These are phyloP conservation scores for Kazachstania africana DNA, from an alignment of 805 yeast genomes.

Conservation along the genomic window DNA sequence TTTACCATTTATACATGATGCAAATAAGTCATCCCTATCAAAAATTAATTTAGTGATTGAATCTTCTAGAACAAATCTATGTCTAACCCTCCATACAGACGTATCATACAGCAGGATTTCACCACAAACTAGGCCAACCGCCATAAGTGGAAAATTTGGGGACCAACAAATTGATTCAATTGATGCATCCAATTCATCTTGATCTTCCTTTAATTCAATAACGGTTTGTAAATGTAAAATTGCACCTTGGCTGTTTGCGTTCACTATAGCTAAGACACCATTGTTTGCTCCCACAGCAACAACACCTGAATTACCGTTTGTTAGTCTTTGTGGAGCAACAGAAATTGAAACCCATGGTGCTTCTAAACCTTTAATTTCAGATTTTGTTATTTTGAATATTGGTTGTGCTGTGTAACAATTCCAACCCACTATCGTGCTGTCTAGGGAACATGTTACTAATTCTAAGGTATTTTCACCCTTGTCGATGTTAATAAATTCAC, in stretches of 20 bases:
- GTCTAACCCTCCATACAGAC: slow-evolving; percentile 77
- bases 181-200: slow-evolving; percentile 53
- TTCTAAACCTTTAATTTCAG: slow-evolving; percentile 57
- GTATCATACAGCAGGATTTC: slow-evolving; percentile 74
- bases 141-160: slow-evolving; percentile 49
- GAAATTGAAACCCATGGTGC: slow-evolving; percentile 85
- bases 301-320: slow-evolving; percentile 39
- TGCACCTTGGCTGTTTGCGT: slow-evolving; percentile 54
- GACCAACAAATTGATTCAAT: slow-evolving; percentile 82
- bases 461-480: slow-evolving; percentile 46
- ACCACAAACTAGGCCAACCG: slow-evolving; percentile 85
- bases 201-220: slow-evolving; percentile 42
- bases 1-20: slow-evolving; percentile 74
- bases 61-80: slow-evolving; percentile 56
- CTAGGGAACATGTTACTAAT: slow-evolving; percentile 70
- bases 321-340: slow-evolving; percentile 22
- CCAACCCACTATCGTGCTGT: slow-evolving; percentile 82
- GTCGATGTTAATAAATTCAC: slow-evolving; percentile 54
- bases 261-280: slow-evolving; percentile 72
- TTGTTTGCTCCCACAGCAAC: slow-evolving; percentile 81
- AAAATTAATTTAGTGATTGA: slow-evolving; percentile 75
- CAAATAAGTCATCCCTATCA: slow-evolving; percentile 45
- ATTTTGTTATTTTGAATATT: slow-evolving; percentile 52
- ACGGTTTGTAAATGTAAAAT: slow-evolving; percentile 56
- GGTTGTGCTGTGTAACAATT: slow-evolving; percentile 69